Evolutionary conservation across 352 stramenopile species (phyloP).

Genomic region (Globisporangium middletonii): DNA sequence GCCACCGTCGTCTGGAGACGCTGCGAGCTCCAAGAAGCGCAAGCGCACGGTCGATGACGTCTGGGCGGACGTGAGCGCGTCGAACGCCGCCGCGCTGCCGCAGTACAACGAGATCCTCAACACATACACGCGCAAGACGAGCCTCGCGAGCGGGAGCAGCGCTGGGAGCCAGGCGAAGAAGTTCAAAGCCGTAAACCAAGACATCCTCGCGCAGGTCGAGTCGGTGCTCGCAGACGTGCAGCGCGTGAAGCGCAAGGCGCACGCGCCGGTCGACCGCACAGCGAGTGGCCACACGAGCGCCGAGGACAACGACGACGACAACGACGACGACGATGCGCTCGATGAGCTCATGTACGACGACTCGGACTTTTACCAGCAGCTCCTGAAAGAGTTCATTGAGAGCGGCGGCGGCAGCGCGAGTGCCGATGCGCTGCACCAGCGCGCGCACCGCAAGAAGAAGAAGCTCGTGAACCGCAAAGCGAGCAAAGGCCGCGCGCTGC

Average conservation of each 20-base stretch:
- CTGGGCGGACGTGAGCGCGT: constrained; percentile 40
- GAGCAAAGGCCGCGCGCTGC: constrained; percentile 77
- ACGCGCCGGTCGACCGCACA: constrained; percentile 41
- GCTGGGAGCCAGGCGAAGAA: constrained; percentile 58
- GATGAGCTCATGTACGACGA: constrained; percentile 87
- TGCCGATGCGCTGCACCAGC: constrained; percentile 43
- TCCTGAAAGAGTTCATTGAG: constrained; percentile 88
- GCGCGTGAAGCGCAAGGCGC: constrained; percentile 81
- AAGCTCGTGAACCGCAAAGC: constrained; percentile 87
- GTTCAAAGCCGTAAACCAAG: constrained; percentile 87
- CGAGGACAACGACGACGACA: constrained; percentile 34
- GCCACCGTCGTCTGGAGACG: not conserved
- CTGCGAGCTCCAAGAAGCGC: constrained; percentile 45
- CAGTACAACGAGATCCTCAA: constrained; percentile 84
- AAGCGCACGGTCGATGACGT: constrained; percentile 50
- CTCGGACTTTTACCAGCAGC: constrained; percentile 85
- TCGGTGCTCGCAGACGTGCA: constrained; percentile 75
- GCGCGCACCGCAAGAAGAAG: constrained; percentile 78
- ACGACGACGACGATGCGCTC: constrained; percentile 16
- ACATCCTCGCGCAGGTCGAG: constrained; percentile 81
- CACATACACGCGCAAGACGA: constrained; percentile 70
- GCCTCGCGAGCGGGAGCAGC: constrained; percentile 34
- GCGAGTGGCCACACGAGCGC: constrained; percentile 24
- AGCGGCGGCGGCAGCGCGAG: constrained; percentile 34
- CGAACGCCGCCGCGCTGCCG: constrained; percentile 43